phyloP scores from a whole-genome alignment of 2,329 filamentous ascomycete species.

The Didymella lethalis region DNA sequence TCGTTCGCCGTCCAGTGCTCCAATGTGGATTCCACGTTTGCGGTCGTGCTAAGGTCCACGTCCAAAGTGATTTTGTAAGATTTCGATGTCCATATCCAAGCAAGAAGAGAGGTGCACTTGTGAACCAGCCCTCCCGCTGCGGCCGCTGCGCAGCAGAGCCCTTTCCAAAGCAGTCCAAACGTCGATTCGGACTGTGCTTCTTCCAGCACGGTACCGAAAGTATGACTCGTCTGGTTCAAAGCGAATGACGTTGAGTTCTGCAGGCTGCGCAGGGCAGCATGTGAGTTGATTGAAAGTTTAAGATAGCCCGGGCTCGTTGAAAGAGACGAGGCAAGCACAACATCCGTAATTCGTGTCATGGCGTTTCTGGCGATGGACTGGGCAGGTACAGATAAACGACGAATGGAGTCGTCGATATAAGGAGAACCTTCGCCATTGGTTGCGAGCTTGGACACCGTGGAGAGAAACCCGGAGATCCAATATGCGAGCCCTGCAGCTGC shows the following conservation, averaged over 20 bases:
- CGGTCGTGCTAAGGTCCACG: slow-evolving; percentile 37
- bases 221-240: slow-evolving; percentile 42
- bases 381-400: slow-evolving; percentile 39
- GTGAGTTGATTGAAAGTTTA: slow-evolving; percentile 49
- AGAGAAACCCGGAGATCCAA: slow-evolving; percentile 44
- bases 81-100: slow-evolving; percentile 45
- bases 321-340: slow-evolving; percentile 38
- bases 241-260: slow-evolving; percentile 48
- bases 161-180: slow-evolving; percentile 25
- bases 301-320: slow-evolving; percentile 45
- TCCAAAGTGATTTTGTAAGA: slow-evolving; percentile 50
- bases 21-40: slow-evolving; percentile 26
- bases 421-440: slow-evolving; percentile 32
- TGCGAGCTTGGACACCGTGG: slow-evolving; percentile 31
- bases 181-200: slow-evolving; percentile 36
- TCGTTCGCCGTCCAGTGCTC: slow-evolving; percentile 61
- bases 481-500: slow-evolving; percentile 63
- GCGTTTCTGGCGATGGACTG: slow-evolving; percentile 47
- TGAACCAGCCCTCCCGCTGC: slow-evolving; percentile 23
- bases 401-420: slow-evolving; percentile 29
- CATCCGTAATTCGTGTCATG: slow-evolving; percentile 45
- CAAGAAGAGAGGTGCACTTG: slow-evolving; percentile 25
- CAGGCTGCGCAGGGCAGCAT: slow-evolving; percentile 48
- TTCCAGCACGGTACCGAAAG: slow-evolving; percentile 35
- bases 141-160: slow-evolving; percentile 29